phyloP scores from a whole-genome alignment of 192 early-diverging fungal genomes.

The Phlyctochytrium arcticum region DNA sequence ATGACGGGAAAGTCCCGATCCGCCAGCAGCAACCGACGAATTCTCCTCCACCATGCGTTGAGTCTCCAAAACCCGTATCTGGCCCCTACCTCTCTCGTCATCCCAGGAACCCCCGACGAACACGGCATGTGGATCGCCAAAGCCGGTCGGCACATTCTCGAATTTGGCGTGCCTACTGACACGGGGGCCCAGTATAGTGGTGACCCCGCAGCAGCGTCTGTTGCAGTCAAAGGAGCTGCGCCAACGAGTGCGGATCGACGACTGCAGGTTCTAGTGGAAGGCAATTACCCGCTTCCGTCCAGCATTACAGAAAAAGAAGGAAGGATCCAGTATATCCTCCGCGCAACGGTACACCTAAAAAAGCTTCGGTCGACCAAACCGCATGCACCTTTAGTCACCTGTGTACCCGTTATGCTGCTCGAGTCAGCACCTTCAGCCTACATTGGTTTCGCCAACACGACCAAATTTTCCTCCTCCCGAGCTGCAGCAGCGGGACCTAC shows the following conservation, averaged over 20 bases:
- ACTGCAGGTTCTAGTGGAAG: background rate
- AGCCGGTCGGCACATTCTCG: constrained; percentile 28
- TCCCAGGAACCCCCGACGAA: constrained; percentile 45
- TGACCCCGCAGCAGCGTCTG: too few species aligned
- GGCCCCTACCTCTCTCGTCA: constrained; percentile 37
- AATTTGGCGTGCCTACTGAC: constrained; percentile 27
- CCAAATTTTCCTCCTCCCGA: constrained; percentile 3
- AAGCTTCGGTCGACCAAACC: constrained; percentile 5
- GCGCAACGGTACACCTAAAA: constrained; percentile 29
- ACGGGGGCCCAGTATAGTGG: background rate
- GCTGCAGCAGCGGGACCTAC: constrained; percentile 17
- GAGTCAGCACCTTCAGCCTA: constrained; percentile 24
- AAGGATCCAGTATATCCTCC: constrained; percentile 43
- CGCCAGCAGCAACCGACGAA: background rate
- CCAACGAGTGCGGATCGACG: background rate
- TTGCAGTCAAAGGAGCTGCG: too few species aligned
- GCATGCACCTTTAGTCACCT: constrained; percentile 13
- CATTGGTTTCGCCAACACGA: constrained; percentile 7
- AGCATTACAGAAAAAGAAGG: constrained; percentile 39
- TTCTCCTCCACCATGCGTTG: constrained; percentile 30
- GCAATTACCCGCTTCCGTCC: constrained; percentile 30
- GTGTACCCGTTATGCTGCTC: constrained; percentile 29
- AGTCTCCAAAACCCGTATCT: constrained; percentile 28
- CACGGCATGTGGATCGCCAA: constrained; percentile 50
- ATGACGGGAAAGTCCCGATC: background rate